These are phyloP conservation scores for Nepenthes alata DNA, from an alignment of 179 eudicot species.

Conservation along the genomic window DNA sequence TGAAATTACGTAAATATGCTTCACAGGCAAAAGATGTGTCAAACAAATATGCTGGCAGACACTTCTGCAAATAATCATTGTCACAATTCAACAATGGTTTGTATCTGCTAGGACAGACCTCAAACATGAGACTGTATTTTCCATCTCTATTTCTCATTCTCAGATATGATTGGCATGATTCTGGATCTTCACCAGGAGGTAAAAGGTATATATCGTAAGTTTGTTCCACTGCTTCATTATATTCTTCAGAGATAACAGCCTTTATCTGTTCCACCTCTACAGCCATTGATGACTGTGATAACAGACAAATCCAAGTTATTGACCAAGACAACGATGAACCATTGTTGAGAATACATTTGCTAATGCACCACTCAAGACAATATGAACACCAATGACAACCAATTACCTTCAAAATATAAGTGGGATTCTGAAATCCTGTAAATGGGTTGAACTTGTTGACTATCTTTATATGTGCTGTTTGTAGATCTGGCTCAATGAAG, in stretches of 20 bases:
- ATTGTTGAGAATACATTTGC: background rate
- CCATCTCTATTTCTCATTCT: constrained; percentile 97
- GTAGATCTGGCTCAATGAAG: constrained; percentile 91
- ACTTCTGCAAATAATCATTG: background rate
- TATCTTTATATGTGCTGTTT: constrained; percentile 85
- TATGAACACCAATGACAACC: background rate
- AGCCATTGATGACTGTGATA: constrained; percentile 50
- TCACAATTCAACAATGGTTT: background rate
- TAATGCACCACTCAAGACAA: background rate
- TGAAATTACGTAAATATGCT: too few relatives aligned
- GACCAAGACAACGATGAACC: background rate
- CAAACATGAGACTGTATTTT: constrained; percentile 97
- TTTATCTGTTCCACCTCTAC: constrained; percentile 57
- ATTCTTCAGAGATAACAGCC: constrained; percentile 38
- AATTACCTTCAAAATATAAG: constrained; percentile 76
- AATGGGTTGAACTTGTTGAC: constrained; percentile 91
- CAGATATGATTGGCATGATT: constrained; percentile 88
- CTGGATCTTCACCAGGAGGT: constrained; percentile 99
- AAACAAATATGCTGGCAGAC: too few relatives aligned
- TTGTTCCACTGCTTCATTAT: constrained; percentile 51
- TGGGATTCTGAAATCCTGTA: constrained; percentile 81
- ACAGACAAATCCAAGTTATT: constrained; percentile 3
- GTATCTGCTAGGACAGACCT: constrained; percentile 36
- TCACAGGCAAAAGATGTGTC: too few relatives aligned
- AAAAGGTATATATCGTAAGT: constrained; percentile 88